Conservation (phyloP, 2,329 filamentous ascomycete species). For the Fusarium nodosum region DNA sequence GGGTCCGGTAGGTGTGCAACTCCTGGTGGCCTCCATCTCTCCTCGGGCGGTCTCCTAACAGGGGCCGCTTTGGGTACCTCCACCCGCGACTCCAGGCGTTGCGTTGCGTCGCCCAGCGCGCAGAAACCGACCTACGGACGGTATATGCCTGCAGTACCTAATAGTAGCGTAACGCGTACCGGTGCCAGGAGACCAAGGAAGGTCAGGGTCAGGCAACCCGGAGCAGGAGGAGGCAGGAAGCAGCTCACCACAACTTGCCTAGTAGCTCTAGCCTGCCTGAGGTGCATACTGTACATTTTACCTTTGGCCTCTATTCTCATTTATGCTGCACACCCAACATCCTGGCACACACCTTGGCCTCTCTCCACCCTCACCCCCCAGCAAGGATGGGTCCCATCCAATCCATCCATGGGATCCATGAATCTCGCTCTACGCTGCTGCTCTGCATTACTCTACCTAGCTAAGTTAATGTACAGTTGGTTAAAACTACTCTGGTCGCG, state of each 20-base stretch:
- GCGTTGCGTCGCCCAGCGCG: conserved; percentile 38
- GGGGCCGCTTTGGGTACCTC: conserved; percentile 40
- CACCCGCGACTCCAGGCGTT: conserved; percentile 31
- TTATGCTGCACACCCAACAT: conserved; percentile 27
- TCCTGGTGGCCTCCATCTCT: conserved; percentile 35
- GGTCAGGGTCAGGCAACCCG: conserved; percentile 13
- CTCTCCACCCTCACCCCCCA: conserved; percentile 9
- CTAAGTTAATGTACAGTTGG: conserved; percentile 30
- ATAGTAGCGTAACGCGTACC: conserved; percentile 18
- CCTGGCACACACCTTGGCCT: conserved; percentile 20
- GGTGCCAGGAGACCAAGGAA: conserved; percentile 34
- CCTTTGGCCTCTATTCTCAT: background rate
- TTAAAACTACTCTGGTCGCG: conserved; percentile 55
- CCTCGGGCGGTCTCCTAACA: conserved; percentile 36
- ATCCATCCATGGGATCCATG: conserved; percentile 24
- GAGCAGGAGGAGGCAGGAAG: conserved; percentile 4
- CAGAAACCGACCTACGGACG: conserved; percentile 3
- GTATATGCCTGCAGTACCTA: conserved; percentile 31
- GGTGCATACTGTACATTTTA: conserved; percentile 4
- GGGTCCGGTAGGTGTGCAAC: conserved; percentile 30
- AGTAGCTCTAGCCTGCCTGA: conserved; percentile 2
- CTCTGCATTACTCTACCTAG: conserved; percentile 23
- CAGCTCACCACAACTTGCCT: conserved; percentile 1
- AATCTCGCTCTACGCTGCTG: conserved; percentile 25
- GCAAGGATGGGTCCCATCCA: conserved; percentile 27